phyloP scores from a whole-genome alignment of 208 protist genomes.

The Strigomonas oncopelti region DNA sequence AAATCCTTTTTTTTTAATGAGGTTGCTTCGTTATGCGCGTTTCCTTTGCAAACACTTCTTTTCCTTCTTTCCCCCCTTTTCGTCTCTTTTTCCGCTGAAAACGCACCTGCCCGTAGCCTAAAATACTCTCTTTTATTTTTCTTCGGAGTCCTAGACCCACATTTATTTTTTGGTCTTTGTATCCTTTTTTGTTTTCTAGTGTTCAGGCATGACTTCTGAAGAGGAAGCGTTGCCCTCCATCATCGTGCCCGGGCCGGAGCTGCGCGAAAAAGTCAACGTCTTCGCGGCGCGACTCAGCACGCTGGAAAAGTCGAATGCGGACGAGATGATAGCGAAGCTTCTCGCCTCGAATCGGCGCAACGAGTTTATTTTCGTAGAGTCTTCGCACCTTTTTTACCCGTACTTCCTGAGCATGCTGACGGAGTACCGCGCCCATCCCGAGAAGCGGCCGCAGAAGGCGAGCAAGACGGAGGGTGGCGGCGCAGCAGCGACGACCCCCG shows the following conservation, averaged over 20 bases:
- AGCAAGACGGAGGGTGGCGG: conserved; percentile 17
- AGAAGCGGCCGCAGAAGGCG: conserved; percentile 49
- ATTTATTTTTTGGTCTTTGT: too few species aligned
- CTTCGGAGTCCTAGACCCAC: too few species aligned
- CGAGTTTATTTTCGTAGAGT: conserved; percentile 75
- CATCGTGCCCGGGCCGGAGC: conserved; percentile 76
- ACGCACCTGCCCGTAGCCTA: too few species aligned
- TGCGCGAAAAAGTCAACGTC: conserved; percentile 69
- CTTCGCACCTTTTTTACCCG: conserved; percentile 85
- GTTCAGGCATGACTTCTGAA: conserved; percentile 35
- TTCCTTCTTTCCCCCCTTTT: not conserved
- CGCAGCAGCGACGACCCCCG: conserved; percentile 17
- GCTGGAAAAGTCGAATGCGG: conserved; percentile 66
- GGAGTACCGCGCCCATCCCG: conserved; percentile 73
- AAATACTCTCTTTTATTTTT: too few species aligned
- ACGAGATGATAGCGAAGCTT: conserved; percentile 81
- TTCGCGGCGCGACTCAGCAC: conserved; percentile 69
- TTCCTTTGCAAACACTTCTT: not conserved
- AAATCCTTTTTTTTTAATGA: too few species aligned
- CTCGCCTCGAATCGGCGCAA: conserved; percentile 69
- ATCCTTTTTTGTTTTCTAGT: not conserved
- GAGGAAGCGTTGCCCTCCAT: conserved; percentile 61
- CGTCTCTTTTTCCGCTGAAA: not conserved
- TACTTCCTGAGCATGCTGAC: conserved; percentile 86
- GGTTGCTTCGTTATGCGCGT: not conserved